Evolutionary conservation across 192 early-diverging fungal species (phyloP).

Genomic region (Coemansia sp.): DNA sequence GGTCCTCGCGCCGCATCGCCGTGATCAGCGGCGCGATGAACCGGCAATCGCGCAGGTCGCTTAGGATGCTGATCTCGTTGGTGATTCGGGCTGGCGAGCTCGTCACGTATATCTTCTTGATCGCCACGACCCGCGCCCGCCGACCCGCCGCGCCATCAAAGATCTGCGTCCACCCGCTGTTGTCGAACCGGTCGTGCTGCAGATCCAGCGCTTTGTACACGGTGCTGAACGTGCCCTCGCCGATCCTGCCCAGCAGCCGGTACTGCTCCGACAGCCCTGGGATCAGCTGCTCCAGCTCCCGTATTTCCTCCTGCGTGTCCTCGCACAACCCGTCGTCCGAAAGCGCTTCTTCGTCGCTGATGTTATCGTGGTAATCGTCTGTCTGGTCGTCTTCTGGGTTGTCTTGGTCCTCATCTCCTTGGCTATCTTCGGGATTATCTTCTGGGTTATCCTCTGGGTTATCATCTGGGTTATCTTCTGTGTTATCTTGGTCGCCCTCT

Average conservation of each 20-base stretch:
- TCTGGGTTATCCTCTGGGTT: too few species aligned
- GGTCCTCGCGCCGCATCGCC: slow-evolving; percentile 74
- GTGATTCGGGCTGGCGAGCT: slow-evolving; percentile 76
- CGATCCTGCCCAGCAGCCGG: slow-evolving; percentile 73
- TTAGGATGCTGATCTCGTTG: slow-evolving; percentile 79
- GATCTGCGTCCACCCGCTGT: slow-evolving; percentile 61
- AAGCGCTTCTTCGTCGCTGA: slow-evolving; percentile 15
- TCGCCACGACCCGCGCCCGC: slow-evolving; percentile 60
- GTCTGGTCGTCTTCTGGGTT: neutral
- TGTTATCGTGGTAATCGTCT: slow-evolving; percentile 1
- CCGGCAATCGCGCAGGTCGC: slow-evolving; percentile 65
- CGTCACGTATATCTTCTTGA: slow-evolving; percentile 87
- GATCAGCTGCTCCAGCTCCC: slow-evolving; percentile 59
- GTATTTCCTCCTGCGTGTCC: slow-evolving; percentile 57
- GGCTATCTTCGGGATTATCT: too few species aligned
- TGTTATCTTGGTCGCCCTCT: too few species aligned
- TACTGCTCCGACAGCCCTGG: slow-evolving; percentile 60
- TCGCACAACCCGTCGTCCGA: slow-evolving; percentile 19
- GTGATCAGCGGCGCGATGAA: slow-evolving; percentile 79
- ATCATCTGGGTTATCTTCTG: too few species aligned
- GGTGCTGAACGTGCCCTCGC: slow-evolving; percentile 88
- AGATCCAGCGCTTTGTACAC: slow-evolving; percentile 91
- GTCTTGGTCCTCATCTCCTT: slow-evolving; percentile 6
- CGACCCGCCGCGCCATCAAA: slow-evolving; percentile 13
- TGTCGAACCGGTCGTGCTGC: slow-evolving; percentile 68